Evolutionary conservation across 2,329 filamentous ascomycete genomes (phyloP), one percentile per base, ranked within the genome.

Genomic region (Venturia asperata): DNA sequence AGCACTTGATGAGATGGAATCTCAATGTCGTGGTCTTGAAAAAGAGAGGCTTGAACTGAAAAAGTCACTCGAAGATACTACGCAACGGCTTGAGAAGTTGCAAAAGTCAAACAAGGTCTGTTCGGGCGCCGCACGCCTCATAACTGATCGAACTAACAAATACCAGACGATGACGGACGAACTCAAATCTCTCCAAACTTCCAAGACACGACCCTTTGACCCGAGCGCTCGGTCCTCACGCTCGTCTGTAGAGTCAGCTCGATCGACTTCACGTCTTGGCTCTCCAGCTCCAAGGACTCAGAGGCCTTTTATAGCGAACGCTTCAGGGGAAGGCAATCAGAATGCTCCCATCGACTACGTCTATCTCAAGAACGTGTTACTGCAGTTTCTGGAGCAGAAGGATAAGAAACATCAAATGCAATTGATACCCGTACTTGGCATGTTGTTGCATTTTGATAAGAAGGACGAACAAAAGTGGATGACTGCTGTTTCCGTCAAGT

Each of bases 381-480:
- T 94, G 69, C 89, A 92, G 75, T 93, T 93, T 74, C 75, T 94
- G 68, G 88, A 92, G 79, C 87, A 90, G 69, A 90, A 86, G 77
- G 90, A 93, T 72, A 89, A 87, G 74, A 89, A 85, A 77, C 79
- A 90, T 70, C 84, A 91, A 70, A 82, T 85, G 68, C 88, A 91
- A 79, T 80, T 93, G 68, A 87, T 94, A 65, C 89, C 89, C 0
- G 89, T 92, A 42, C 74, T 94, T 70, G 87, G 87, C 39, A 87
- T 89, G 81, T 77, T 93, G 72, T 77, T 94, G 72, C 85, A 86
- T 74, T 91, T 93, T 77, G 87, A 91, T 77, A 85, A 86, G 86
- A 89, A 78, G 70, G 92, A 96, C 70, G 89, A 94, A 77, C 87
- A 94, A 76, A 93, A 91, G 76, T 96, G 91, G 91, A 85, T 88